Conservation (phyloP, 1,284 basidiomycete genomes). For the Cutaneotrichosporon cavernicola region DNA sequence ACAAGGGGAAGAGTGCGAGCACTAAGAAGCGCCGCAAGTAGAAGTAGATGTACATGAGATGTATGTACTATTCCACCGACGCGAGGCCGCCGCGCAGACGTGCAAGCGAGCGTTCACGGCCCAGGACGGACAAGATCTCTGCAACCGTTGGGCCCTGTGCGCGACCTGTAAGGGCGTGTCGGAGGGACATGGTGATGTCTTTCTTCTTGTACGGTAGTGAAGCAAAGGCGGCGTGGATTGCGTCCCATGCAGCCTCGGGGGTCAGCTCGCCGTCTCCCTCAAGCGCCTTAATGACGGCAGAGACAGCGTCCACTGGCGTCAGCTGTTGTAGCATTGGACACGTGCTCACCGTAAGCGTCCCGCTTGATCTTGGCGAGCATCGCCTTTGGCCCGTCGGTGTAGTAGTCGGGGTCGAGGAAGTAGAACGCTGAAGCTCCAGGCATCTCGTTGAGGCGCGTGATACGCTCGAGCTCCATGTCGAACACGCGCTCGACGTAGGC, state of each 20-base stretch:
- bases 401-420: conserved; percentile 67
- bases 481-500: conserved; percentile 46
- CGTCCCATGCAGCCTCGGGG: conserved; percentile 48
- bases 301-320: conserved; percentile 28
- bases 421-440: conserved; percentile 68
- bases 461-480: conserved; percentile 59
- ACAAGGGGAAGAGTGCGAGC: neutral
- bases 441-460: conserved; percentile 68
- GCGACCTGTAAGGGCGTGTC: conserved; percentile 74
- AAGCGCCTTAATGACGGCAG: conserved; percentile 19
- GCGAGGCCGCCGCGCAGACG: conserved; percentile 28
- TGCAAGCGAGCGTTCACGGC: conserved; percentile 26
- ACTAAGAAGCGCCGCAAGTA: neutral
- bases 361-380: conserved; percentile 59
- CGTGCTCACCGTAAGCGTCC: conserved; percentile 54
- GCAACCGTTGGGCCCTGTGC: conserved; percentile 51
- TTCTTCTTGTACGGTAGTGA: conserved; percentile 57
- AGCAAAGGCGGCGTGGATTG: conserved; percentile 58
- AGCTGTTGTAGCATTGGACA: conserved; percentile 11
- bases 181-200: conserved; percentile 66
- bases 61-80: conserved; percentile 1
- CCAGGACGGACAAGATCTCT: conserved; percentile 37
- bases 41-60: conserved; percentile 7
- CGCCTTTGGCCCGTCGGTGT: conserved; percentile 58
- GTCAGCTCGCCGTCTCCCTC: conserved; percentile 28